Evolutionary conservation across 2,329 filamentous ascomycete genomes (phyloP).

Genomic region (Neofusicoccum sp.): DNA sequence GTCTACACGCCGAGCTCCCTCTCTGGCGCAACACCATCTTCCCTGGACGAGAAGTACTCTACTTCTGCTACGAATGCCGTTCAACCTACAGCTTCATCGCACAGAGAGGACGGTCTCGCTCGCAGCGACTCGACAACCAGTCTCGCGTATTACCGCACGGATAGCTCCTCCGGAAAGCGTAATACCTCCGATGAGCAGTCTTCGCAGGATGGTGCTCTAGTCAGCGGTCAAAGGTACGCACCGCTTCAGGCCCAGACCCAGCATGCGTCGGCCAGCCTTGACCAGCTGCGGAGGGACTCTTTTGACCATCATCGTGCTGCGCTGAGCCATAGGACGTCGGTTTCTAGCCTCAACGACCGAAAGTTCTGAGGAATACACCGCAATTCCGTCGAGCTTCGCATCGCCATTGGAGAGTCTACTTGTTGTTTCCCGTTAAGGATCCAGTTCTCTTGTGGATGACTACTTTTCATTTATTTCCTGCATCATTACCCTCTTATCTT

Average conservation of each 20-base stretch:
- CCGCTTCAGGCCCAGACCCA: slow-evolving; percentile 26
- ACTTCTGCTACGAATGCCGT: neutral
- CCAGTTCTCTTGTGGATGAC: neutral
- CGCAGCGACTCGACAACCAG: slow-evolving; percentile 38
- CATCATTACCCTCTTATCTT: neutral
- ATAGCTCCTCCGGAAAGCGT: slow-evolving; percentile 33
- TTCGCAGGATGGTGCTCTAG: slow-evolving; percentile 35
- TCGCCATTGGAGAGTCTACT: neutral
- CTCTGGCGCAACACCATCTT: neutral
- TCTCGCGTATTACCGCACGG: slow-evolving; percentile 44
- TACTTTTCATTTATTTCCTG: neutral
- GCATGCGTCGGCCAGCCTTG: slow-evolving; percentile 20
- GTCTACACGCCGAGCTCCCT: slow-evolving; percentile 16
- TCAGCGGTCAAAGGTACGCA: slow-evolving; percentile 46
- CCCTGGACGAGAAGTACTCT: slow-evolving; percentile 3
- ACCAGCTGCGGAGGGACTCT: slow-evolving; percentile 24
- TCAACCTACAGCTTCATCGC: neutral
- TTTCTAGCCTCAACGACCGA: neutral
- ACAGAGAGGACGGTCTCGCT: slow-evolving; percentile 4
- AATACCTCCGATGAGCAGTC: slow-evolving; percentile 30
- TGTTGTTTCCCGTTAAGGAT: neutral
- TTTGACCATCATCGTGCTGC: slow-evolving; percentile 19
- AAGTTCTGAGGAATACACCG: neutral
- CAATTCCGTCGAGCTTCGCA: neutral
- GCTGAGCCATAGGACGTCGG: neutral